Conservation (phyloP, 345 rosid genomes). For the Salix arbutifolia region DNA sequence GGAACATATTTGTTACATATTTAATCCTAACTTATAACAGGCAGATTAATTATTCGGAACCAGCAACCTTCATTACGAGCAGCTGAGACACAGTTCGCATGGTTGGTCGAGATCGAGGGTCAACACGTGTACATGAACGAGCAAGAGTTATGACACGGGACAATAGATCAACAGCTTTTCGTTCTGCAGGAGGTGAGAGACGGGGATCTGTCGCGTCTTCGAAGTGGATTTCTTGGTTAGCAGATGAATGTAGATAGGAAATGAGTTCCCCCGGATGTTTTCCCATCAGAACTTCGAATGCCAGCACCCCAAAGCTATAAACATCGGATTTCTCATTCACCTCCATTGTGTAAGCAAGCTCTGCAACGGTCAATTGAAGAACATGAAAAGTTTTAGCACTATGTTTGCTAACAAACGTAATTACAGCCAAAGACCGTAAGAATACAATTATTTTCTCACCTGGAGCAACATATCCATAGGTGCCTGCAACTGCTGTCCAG, state of each 20-base stretch:
- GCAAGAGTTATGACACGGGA: neutral
- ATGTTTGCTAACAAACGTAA: too few species aligned
- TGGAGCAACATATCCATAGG: constrained; percentile 13
- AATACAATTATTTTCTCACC: neutral
- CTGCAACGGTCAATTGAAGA: neutral
- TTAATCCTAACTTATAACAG: too few species aligned
- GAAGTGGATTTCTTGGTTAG: constrained; percentile 1
- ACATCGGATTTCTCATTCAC: constrained; percentile 10
- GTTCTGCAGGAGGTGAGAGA: neutral
- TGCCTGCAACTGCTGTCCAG: constrained; percentile 8
- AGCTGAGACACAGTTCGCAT: constrained; percentile 9
- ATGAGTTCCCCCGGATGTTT: constrained; percentile 16
- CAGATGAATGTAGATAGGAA: neutral
- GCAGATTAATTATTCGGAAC: neutral
- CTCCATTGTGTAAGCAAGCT: constrained; percentile 5
- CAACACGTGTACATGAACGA: neutral
- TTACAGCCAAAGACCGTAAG: neutral
- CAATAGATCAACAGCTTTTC: constrained; percentile 1
- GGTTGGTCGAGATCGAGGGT: constrained; percentile 22
- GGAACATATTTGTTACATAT: too few species aligned
- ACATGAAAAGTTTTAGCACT: too few species aligned
- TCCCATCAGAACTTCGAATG: constrained; percentile 10
- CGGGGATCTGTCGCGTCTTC: constrained; percentile 14
- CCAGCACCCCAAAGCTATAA: constrained; percentile 2
- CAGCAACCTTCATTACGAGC: neutral